Evolutionary conservation across 1,284 basidiomycete genomes (phyloP).

Genomic region (Kwoniella shivajii): DNA sequence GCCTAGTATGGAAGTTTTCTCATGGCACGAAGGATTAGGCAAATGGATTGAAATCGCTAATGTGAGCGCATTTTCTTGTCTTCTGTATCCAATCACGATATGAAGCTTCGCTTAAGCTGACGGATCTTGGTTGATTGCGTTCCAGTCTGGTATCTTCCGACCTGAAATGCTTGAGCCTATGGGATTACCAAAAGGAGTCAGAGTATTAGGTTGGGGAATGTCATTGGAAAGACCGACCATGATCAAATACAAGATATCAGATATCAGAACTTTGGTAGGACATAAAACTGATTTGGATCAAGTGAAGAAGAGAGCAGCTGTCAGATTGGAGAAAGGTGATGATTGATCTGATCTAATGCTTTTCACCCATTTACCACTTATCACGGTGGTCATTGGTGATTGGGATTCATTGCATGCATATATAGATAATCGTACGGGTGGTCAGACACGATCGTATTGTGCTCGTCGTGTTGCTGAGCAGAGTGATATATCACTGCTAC

Average conservation of each 20-base stretch:
- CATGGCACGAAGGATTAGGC: slow-evolving; percentile 90
- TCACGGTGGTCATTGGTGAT: too few species aligned
- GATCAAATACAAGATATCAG: slow-evolving; percentile 92
- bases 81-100: not conserved
- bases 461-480: too few species aligned
- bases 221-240: slow-evolving; percentile 97
- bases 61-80: slow-evolving; percentile 32
- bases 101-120: too few species aligned
- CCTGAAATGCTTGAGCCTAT: slow-evolving; percentile 99
- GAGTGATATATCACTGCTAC: too few species aligned
- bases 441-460: too few species aligned
- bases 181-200: slow-evolving; percentile 96
- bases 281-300: slow-evolving; percentile 92
- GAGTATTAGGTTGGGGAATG: slow-evolving; percentile 97
- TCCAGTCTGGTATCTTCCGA: slow-evolving; percentile 96
- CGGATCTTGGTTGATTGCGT: not conserved
- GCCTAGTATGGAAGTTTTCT: slow-evolving; percentile 99
- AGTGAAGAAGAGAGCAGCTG: slow-evolving; percentile 85
- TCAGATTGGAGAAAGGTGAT: slow-evolving; percentile 67
- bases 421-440: too few species aligned
- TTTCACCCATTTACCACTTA: too few species aligned
- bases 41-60: slow-evolving; percentile 90
- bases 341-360: slow-evolving; percentile 19
- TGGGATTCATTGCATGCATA: too few species aligned
- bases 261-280: slow-evolving; percentile 94